Base-by-base conservation (phyloP, 495 filamentous ascomycete species). In the Penicillium mononematosum region DNA sequence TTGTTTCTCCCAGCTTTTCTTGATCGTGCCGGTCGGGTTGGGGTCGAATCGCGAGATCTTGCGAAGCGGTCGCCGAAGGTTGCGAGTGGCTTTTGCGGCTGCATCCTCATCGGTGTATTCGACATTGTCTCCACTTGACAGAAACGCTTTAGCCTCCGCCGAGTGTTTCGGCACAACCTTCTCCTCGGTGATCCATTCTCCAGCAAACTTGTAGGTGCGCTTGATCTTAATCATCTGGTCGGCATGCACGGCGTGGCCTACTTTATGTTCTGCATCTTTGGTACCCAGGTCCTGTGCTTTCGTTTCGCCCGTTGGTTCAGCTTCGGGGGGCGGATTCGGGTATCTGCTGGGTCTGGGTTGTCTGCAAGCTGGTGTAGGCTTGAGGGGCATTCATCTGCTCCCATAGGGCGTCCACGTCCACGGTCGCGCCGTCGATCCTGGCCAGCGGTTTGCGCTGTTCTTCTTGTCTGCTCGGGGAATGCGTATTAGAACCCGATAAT, bases 361-460 rank as follows among this genome's bases (percentile, higher is more conserved):
- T 55, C 42, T 52, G 50, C 20, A 58, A 22, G 22, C 64, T 66
- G 24, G 58, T 9, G 0, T 62, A 47, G 19, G 49, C 58, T n/a
- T 67, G 64, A 11, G 74, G 65, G 8, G 81, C 73, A 22, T 82
- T 86, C 89, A 98, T 90, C 62, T 84, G 80, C 29, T 80, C 82
- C 94, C 94, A 98, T 16, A 98, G 64, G 11, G 85, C 85, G 58
- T 98, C 88, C n/a, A 98, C 89, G 66, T 98, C 89, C 46, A 94
- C 75, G 11, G 92, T 96, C 9, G 88, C 86, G 3, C 84, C 87
- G 5, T 85, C 85, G 42, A 78, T 83, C 51, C 73, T 79, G 7
- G 83, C 78, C 32, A 85, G 71, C n/a, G 81, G 70, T 74, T 83
- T 86, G 46, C 79, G 82, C 64, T 89, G 22, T 25, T 65, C 83